Evolutionary conservation across 2,329 filamentous ascomycete genomes (phyloP).

Genomic region (Plectosphaerella sp.): DNA sequence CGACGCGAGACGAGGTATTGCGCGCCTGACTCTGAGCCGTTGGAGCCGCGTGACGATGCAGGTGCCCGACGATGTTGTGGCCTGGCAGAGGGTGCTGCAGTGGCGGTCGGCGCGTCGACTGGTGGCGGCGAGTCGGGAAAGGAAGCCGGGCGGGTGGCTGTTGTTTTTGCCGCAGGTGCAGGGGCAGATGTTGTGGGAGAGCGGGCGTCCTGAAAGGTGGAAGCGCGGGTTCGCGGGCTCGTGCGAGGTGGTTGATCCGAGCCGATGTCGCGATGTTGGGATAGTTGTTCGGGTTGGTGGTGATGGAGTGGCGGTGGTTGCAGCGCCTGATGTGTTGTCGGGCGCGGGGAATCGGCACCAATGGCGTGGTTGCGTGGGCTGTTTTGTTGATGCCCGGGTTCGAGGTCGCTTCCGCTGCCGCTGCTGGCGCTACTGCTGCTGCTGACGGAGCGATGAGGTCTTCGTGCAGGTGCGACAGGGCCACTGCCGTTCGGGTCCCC

Average conservation of each 20-base stretch:
- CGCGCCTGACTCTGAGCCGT: slow-evolving; percentile 25
- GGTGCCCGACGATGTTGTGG: slow-evolving; percentile 32
- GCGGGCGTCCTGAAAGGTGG: slow-evolving; percentile 29
- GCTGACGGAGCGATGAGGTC: not conserved
- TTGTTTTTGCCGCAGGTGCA: slow-evolving; percentile 14
- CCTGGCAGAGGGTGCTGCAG: slow-evolving; percentile 20
- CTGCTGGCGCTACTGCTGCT: not conserved
- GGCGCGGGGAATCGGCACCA: slow-evolving; percentile 3
- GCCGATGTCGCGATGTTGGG: slow-evolving; percentile 7
- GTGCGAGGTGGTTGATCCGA: slow-evolving; percentile 12
- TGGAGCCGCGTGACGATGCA: slow-evolving; percentile 27
- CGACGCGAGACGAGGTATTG: not conserved
- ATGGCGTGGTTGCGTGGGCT: slow-evolving; percentile 1
- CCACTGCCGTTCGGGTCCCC: too few relatives aligned
- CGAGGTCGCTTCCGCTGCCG: not conserved
- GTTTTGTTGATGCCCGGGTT: not conserved
- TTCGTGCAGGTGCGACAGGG: too few relatives aligned
- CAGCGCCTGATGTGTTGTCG: slow-evolving; percentile 3
- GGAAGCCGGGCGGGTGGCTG: slow-evolving; percentile 29
- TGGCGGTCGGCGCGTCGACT: slow-evolving; percentile 7
- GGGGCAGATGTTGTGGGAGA: slow-evolving; percentile 14
- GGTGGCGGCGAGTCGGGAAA: slow-evolving; percentile 24
- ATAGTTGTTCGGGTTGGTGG: slow-evolving; percentile 3
- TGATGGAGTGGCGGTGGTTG: not conserved
- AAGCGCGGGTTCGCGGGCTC: slow-evolving; percentile 24